These are phyloP conservation scores for Lasiosphaeria miniovina DNA, from an alignment of 495 filamentous ascomycete species.

Conservation along the genomic window DNA sequence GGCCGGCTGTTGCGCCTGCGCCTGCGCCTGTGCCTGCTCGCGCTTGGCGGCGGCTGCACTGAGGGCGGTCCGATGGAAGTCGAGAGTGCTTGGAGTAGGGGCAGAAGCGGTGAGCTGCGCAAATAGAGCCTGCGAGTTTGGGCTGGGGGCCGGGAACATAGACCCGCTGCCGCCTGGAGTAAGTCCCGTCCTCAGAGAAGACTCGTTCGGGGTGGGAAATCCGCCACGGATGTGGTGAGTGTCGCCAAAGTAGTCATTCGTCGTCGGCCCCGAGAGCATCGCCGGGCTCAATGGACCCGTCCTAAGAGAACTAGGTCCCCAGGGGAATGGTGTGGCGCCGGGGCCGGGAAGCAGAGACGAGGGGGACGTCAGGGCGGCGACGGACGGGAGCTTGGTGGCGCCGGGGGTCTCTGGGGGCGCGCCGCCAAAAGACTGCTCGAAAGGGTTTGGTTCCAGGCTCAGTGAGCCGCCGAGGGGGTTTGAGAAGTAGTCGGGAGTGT, in stretches of 20 bases:
- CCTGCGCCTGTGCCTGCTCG: conserved; percentile 42
- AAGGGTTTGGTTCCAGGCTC: conserved; percentile 88
- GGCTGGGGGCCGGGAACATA: conserved; percentile 93
- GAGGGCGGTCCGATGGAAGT: conserved; percentile 92
- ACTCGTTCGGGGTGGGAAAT: conserved; percentile 97
- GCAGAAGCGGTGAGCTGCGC: conserved; percentile 69
- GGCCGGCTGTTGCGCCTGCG: conserved; percentile 45
- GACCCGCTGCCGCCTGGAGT: conserved; percentile 95
- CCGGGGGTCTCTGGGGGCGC: conserved; percentile 76
- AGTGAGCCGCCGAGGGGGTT: conserved; percentile 54
- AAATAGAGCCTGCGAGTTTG: conserved; percentile 77
- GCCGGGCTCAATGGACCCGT: conserved; percentile 94
- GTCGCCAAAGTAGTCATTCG: conserved; percentile 68
- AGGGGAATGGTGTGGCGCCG: conserved; percentile 67
- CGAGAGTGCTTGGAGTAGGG: conserved; percentile 83
- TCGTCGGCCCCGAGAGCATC: conserved; percentile 88
- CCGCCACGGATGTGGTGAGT: conserved; percentile 77
- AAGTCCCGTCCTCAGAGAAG: conserved; percentile 83
- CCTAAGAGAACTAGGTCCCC: conserved; percentile 78
- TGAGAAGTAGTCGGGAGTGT: conserved; percentile 78
- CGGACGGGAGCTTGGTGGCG: conserved; percentile 84
- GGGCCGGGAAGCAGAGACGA: conserved; percentile 72
- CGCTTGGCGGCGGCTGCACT: conserved; percentile 66
- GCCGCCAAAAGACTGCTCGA: conserved; percentile 84
- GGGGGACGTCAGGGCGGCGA: conserved; percentile 88